A percentile compares a stretch with the other conserved stretches of the same genome.
Evolutionary conservation across 1,284 basidiomycete species (phyloP).

Genomic region (Inonotus hispidus): DNA sequence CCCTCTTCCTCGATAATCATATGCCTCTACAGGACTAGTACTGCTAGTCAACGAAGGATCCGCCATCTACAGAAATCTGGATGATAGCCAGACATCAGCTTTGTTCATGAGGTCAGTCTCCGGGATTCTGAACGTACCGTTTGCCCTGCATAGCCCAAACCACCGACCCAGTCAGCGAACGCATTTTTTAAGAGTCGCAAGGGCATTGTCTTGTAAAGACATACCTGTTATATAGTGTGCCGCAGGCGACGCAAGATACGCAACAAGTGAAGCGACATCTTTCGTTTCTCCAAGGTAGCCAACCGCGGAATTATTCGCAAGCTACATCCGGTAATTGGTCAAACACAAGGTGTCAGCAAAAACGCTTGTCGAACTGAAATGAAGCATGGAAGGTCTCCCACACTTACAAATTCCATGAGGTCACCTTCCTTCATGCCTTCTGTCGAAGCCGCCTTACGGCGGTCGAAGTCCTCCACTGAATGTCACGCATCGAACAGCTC

Average conservation of each 20-base stretch:
- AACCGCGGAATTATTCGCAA: background rate
- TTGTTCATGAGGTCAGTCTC: background rate
- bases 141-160: background rate
- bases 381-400: too few species aligned
- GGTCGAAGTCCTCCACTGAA: constrained; percentile 9
- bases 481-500: background rate
- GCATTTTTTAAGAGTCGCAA: background rate
- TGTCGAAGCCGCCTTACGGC: background rate
- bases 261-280: constrained; percentile 20
- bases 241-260: constrained; percentile 20
- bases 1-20: background rate
- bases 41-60: background rate
- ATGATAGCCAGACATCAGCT: background rate
- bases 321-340: background rate
- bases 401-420: constrained; percentile 9
- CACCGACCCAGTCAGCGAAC: background rate
- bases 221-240: constrained; percentile 22
- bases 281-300: constrained; percentile 18
- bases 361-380: too few species aligned
- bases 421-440: constrained; percentile 9
- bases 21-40: background rate
- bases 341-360: background rate
- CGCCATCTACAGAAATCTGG: constrained; percentile 7
- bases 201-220: background rate
- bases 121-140: constrained; percentile 4